Conservation (phyloP, 345 rosid genomes). For the Lumnitzera littorea region DNA sequence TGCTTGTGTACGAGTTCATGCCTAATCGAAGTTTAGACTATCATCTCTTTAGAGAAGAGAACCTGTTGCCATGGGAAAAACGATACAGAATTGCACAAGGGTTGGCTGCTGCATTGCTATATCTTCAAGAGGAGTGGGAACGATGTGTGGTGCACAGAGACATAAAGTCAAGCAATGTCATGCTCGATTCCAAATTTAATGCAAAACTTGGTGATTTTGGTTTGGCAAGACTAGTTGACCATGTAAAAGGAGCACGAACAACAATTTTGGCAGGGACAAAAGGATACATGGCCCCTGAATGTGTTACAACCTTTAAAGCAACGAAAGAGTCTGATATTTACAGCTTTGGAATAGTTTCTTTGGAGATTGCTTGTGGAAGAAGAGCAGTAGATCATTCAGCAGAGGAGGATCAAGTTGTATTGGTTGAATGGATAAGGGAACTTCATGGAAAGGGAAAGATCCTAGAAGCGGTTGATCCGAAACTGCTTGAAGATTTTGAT, state of each 20-base stretch:
- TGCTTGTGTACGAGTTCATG: slow-evolving; percentile 21
- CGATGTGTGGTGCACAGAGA: slow-evolving; percentile 31
- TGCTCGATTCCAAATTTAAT: no score
- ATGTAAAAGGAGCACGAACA: slow-evolving; percentile 6
- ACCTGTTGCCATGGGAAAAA: slow-evolving; percentile 14
- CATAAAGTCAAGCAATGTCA: slow-evolving; percentile 17
- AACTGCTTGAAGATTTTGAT: no score
- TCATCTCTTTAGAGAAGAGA: slow-evolving; percentile 20
- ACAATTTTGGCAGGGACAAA: slow-evolving; percentile 21
- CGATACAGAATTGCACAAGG: slow-evolving; percentile 22
- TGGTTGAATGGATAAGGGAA: no score
- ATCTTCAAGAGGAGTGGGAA: slow-evolving; percentile 36
- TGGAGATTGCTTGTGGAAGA: no score
- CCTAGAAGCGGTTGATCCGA: no score
- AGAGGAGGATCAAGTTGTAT: no score
- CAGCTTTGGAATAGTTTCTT: no score
- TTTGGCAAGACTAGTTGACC: slow-evolving; percentile 36
- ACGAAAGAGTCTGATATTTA: no score
- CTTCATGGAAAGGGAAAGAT: no score
- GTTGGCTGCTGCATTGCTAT: slow-evolving; percentile 26
- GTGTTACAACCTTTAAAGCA: no score
- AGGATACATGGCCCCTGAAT: not conserved
- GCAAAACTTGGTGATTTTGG: slow-evolving; percentile 3
- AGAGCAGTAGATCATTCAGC: no score
- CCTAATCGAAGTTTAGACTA: slow-evolving; percentile 34